Evolutionary conservation across 352 stramenopile genomes (phyloP).

Genomic region (Globisporangium spiculum): DNA sequence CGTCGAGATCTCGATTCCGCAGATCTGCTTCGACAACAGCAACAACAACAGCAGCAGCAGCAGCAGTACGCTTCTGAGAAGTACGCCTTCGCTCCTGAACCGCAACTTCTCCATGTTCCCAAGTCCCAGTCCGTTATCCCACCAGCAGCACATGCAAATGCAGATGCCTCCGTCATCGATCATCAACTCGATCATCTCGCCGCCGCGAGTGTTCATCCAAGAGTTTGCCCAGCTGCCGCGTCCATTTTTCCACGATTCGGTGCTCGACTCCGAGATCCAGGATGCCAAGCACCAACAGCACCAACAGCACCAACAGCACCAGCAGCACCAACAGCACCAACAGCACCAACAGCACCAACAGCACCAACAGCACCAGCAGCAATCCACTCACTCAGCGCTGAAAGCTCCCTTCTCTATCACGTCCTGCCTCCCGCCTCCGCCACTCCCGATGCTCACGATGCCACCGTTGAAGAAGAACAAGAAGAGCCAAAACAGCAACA

Average conservation of each 20-base stretch:
- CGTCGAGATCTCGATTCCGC: conserved; percentile 63
- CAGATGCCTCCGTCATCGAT: conserved; percentile 33
- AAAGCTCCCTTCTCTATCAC: conserved; percentile 38
- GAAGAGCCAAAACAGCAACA: conserved; percentile 13
- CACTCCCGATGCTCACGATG: conserved; percentile 74
- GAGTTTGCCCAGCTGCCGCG: conserved; percentile 62
- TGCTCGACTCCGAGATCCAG: conserved; percentile 24
- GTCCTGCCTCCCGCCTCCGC: conserved; percentile 46
- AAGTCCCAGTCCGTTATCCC: conserved; percentile 37
- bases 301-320: not conserved
- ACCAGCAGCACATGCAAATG: conserved; percentile 20
- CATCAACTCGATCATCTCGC: conserved; percentile 72
- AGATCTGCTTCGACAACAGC: conserved; percentile 72
- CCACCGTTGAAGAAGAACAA: conserved; percentile 76
- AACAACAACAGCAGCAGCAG: conserved; percentile 14
- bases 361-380: not conserved
- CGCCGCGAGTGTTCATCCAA: conserved; percentile 71
- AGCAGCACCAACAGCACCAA: not conserved
- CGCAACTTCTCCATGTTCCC: conserved; percentile 31
- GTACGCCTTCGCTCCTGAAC: conserved; percentile 57
- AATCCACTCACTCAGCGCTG: conserved; percentile 17
- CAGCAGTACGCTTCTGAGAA: conserved; percentile 46
- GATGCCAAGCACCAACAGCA: conserved; percentile 21
- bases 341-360: not conserved
- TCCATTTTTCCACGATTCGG: conserved; percentile 64